Evolutionary conservation across 2,329 filamentous ascomycete genomes (phyloP).

Genomic region (Colletotrichum karsti): DNA sequence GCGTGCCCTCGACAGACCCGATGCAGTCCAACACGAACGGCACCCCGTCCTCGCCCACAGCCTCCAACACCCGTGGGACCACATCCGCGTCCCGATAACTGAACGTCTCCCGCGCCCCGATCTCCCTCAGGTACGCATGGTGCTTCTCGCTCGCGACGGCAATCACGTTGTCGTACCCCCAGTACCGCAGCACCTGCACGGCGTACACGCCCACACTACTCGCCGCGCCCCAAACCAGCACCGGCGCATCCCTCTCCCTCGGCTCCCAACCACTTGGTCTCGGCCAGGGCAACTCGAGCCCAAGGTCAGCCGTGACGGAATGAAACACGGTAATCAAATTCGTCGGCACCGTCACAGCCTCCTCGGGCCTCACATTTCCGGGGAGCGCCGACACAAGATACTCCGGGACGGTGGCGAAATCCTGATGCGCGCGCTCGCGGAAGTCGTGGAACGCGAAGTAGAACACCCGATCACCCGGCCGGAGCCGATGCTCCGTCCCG

Average conservation of each 20-base stretch:
- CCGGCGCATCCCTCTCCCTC: slow-evolving; percentile 41
- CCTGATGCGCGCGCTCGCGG: slow-evolving; percentile 62
- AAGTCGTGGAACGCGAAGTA: slow-evolving; percentile 59
- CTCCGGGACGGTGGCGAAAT: slow-evolving; percentile 60
- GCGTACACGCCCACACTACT: slow-evolving; percentile 60
- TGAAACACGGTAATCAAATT: slow-evolving; percentile 70
- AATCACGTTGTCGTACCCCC: slow-evolving; percentile 59
- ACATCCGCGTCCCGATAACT: slow-evolving; percentile 53
- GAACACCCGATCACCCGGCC: slow-evolving; percentile 64
- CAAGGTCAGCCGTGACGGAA: slow-evolving; percentile 56
- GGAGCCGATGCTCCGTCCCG: slow-evolving; percentile 36
- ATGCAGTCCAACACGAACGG: slow-evolving; percentile 65
- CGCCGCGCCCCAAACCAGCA: slow-evolving; percentile 62
- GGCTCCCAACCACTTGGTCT: slow-evolving; percentile 50
- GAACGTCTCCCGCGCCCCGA: slow-evolving; percentile 56
- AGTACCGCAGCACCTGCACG: slow-evolving; percentile 59
- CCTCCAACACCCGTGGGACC: slow-evolving; percentile 43
- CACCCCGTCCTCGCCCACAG: slow-evolving; percentile 37
- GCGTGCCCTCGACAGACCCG: slow-evolving; percentile 53
- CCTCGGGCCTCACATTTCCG: slow-evolving; percentile 45
- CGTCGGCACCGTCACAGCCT: slow-evolving; percentile 62
- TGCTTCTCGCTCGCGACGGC: slow-evolving; percentile 56
- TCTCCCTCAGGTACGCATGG: slow-evolving; percentile 47
- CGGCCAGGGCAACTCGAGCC: slow-evolving; percentile 65
- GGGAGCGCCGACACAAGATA: slow-evolving; percentile 58